Conservation (phyloP, 306 rosid genomes). For the Sechiopsis laciniata region DNA sequence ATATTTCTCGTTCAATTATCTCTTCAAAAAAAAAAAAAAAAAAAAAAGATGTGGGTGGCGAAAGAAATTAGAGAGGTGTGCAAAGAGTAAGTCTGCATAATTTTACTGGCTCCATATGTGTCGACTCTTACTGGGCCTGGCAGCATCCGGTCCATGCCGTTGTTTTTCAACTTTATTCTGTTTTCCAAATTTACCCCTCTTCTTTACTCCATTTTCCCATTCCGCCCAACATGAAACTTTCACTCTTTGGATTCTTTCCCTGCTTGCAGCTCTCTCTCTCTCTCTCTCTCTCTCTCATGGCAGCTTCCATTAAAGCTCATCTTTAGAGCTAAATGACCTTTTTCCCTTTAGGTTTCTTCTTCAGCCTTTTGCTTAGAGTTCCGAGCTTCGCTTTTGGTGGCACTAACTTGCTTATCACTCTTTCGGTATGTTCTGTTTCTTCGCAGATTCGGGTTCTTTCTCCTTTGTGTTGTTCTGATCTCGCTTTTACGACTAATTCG, state of each 20-base stretch:
- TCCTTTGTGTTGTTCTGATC: slow-evolving; percentile 28
- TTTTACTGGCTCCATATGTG: too few species aligned
- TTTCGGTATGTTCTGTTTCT: slow-evolving; percentile 18
- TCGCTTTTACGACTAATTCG: slow-evolving; percentile 27
- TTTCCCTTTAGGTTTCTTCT: slow-evolving; percentile 27
- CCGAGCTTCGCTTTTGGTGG: slow-evolving; percentile 23
- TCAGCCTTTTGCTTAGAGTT: slow-evolving; percentile 27
- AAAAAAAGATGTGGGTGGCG: too few species aligned
- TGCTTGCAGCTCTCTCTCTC: neutral
- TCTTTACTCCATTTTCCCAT: neutral
- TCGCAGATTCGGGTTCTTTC: slow-evolving; percentile 3
- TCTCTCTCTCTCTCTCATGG: slow-evolving; percentile 23
- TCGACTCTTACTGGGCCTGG: too few species aligned
- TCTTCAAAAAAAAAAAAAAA: too few species aligned
- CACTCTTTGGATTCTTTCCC: slow-evolving; percentile 6
- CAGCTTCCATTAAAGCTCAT: slow-evolving; percentile 34
- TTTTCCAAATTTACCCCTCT: slow-evolving; percentile 27
- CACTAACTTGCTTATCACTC: slow-evolving; percentile 21
- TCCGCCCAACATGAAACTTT: neutral
- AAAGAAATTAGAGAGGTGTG: too few species aligned
- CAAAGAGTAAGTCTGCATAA: too few species aligned
- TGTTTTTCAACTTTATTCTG: neutral
- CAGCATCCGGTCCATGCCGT: neutral
- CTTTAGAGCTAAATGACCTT: slow-evolving; percentile 31
- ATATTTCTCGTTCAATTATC: too few species aligned